Base-by-base conservation (phyloP, 2,329 filamentous ascomycete genomes). In the Cytospora chrysosperma region DNA sequence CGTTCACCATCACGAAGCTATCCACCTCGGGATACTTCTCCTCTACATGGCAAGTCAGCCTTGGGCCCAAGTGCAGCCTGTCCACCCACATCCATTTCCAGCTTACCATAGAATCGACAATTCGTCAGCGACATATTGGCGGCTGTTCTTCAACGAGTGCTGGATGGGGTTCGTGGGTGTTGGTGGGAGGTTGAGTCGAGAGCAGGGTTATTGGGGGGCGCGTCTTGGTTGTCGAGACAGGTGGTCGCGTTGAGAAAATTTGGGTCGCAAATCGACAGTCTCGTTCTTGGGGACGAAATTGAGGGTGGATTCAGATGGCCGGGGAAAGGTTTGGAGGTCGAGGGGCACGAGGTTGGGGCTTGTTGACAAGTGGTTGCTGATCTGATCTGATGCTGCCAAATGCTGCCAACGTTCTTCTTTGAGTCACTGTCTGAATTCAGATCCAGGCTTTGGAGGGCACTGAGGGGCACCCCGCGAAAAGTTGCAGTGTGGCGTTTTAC, bases 1-100 rank as follows among this genome's bases (percentile, higher is more conserved):
- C 95, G 80, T 98, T 99, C 77, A 99, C 95, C 95, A 99, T 99
- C 76, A 99, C 96, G 81, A 97, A 98, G 85, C 92, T 96, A 81
- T 99, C 95, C 77, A 99, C 94, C 85, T 98, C 95, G 65, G 93
- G 93, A 75, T 90, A 96, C 75, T 88, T 87, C 68, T 87, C 81
- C 69, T 85, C 64, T 66, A 43, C 4, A 52, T 7, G 19, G 21
- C 56, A 51, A 57, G 37, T 49, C 84, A 66, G 85, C 81, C 13
- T 78, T 79, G 66, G 47, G 4, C 19, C 12, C 9, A 21, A 19
- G 34, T n/a, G 19, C 3, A 55, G 15, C n/a, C 6, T 2, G 17
- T 26, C n/a, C n/a, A 19, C 10, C 8, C 8, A 27, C 30, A 19
- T 55, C n/a, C 43, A 32, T 34, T 17, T 59, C 10, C 52, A 49